Evolutionary conservation across 768 basidiomycete genomes (phyloP).

Genomic region (Podaxis mareebaensis): DNA sequence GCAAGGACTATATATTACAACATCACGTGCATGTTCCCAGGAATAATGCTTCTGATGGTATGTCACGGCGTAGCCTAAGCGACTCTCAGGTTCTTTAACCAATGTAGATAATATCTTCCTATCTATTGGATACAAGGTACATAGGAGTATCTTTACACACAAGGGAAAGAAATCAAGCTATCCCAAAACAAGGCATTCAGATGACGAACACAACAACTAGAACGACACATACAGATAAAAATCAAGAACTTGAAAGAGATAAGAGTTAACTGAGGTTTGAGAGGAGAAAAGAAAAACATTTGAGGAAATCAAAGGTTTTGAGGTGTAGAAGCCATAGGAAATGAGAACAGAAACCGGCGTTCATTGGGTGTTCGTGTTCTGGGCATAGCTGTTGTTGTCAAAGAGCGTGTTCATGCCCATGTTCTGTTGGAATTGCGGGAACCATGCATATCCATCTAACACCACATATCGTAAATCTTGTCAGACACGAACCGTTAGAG

Average conservation of each 20-base stretch:
- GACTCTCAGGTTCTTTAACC: too few relatives aligned
- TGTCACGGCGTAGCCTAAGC: too few relatives aligned
- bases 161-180: background rate
- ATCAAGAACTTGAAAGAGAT: background rate
- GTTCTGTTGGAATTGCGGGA: conserved; percentile 41
- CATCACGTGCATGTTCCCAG: conserved; percentile 12
- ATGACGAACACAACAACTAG: background rate
- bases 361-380: background rate
- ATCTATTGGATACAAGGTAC: conserved; percentile 9
- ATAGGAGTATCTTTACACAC: background rate
- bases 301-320: background rate
- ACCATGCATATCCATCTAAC: conserved; percentile 38
- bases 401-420: conserved; percentile 30
- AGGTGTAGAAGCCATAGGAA: background rate
- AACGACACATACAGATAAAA: background rate
- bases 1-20: background rate
- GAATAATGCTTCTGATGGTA: background rate
- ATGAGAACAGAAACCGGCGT: background rate
- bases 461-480: conserved; percentile 1
- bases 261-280: background rate
- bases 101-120: background rate
- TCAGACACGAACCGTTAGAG: background rate
- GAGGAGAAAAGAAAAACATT: background rate
- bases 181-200: background rate
- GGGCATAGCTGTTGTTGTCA: background rate